Evolutionary conservation across 495 filamentous ascomycete species (phyloP), one percentile per base, ranked within the genome.

Genomic region (Echria macrotheca): DNA sequence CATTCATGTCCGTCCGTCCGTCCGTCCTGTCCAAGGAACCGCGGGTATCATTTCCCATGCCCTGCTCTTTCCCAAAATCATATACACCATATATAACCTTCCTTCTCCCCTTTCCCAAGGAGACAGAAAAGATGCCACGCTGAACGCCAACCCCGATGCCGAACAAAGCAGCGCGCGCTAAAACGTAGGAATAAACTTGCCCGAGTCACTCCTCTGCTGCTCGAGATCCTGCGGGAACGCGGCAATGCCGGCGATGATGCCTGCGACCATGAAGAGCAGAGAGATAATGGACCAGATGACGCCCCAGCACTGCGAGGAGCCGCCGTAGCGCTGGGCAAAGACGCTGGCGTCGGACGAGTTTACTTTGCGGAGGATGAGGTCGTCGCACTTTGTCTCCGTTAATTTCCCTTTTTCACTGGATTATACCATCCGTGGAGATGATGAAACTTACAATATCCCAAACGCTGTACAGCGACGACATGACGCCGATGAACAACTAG

Each of bases 291-390:
- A 83, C 86, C 86, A 90, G 32, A 88, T 77, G 22, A 89, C 72
- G 17, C 86, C 86, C 86, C 86, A 90, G 72, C 86, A 90, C 52
- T 85, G 84, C 15, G 83, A 87, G 2, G 83, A 87, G 29, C 86
- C 86, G 12, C 86, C 86, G 56, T 89, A 90, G 22, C 78, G 74
- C 65, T 85, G 71, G 5, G 86, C 86, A 53, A 90, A 90, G 12
- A 87, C 83, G 57, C 82, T 86, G n/a, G 86, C 85, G 64, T 90
- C 86, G 5, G 84, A 88, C 29, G 73, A 79, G 58, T 90, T 89
- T 40, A 89, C 85, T 69, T 90, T 90, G 44, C 85, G 79, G 3
- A 90, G 71, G 58, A 90, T 88, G n/a, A 90, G 72, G 52, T 90
- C 86, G 50, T 90, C 86, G 61, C 86, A 90, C 61, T 64, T 15